These are phyloP conservation scores for Coemansia sp. DNA, from an alignment of 192 early-diverging fungal genomes.

Conservation along the genomic window DNA sequence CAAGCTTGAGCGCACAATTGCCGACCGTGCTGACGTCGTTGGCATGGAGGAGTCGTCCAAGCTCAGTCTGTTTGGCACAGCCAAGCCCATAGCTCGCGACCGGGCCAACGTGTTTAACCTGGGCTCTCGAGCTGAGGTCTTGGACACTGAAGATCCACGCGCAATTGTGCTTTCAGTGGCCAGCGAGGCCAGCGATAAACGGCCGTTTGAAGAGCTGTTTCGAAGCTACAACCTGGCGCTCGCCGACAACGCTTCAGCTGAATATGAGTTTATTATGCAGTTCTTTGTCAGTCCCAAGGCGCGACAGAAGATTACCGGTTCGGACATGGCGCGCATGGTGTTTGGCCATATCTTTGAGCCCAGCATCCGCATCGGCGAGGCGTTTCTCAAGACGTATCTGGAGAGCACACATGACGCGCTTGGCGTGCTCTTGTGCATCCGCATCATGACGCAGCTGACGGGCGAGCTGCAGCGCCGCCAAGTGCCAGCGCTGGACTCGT, in stretches of 20 bases:
- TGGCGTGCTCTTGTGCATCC: conserved; percentile 84
- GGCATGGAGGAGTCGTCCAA: conserved; percentile 81
- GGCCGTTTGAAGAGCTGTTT: conserved; percentile 84
- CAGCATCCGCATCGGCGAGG: conserved; percentile 44
- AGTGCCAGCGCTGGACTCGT: conserved; percentile 82
- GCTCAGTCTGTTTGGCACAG: conserved; percentile 67
- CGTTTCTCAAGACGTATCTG: conserved; percentile 65
- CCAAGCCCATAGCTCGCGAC: conserved; percentile 70
- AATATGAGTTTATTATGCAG: conserved; percentile 88
- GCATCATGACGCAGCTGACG: conserved; percentile 79
- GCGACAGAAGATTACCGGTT: conserved; percentile 55
- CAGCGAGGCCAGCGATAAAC: conserved; percentile 34
- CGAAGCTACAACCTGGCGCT: conserved; percentile 88
- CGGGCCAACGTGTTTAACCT: conserved; percentile 82
- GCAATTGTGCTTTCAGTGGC: conserved; percentile 67
- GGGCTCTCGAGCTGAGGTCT: conserved; percentile 74
- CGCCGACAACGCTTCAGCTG: conserved; percentile 91
- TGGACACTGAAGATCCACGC: conserved; percentile 74
- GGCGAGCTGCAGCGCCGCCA: conserved; percentile 74
- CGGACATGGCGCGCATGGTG: conserved; percentile 62
- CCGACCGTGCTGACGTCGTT: conserved; percentile 82
- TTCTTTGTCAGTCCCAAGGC: conserved; percentile 79
- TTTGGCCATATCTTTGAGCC: conserved; percentile 91
- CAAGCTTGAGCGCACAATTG: conserved; percentile 70
- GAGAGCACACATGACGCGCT: conserved; percentile 85